Percentiles rank a stretch among this genome's conserved stretches.
phyloP scores from a whole-genome alignment of 176 grass and related monocot species.

The Metroxylon sagu region DNA sequence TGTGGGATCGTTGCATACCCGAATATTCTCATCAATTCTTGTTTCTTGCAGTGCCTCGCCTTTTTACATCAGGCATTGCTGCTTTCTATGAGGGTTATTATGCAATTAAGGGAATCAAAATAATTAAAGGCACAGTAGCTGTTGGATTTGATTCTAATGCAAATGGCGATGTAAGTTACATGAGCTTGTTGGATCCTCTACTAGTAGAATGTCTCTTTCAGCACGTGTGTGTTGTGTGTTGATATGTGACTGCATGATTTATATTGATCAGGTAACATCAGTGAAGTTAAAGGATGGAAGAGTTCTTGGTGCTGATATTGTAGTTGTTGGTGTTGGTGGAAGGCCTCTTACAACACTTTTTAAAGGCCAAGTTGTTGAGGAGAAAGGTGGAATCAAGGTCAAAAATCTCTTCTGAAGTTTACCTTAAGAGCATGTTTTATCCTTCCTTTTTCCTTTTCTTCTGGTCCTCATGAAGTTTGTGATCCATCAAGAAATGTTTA shows the following conservation, averaged over 20 bases:
- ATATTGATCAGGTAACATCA: slow-evolving; percentile 53
- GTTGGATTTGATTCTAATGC: slow-evolving; percentile 74
- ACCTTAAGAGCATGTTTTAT: neutral
- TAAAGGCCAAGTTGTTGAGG: slow-evolving; percentile 81
- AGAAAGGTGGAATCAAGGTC: slow-evolving; percentile 99
- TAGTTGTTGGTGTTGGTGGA: slow-evolving; percentile 85
- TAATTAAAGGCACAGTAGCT: slow-evolving; percentile 76
- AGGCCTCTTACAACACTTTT: slow-evolving; percentile 68
- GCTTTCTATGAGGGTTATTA: slow-evolving; percentile 95
- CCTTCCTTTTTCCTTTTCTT: neutral
- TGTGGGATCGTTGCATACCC: neutral
- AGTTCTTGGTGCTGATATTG: slow-evolving; percentile 70
- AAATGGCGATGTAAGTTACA: slow-evolving; percentile 67
- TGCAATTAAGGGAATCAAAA: slow-evolving; percentile 79
- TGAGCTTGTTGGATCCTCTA: neutral
- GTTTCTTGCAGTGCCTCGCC: slow-evolving; percentile 73
- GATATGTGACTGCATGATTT: slow-evolving; percentile 18
- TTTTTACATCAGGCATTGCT: slow-evolving; percentile 79
- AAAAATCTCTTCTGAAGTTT: neutral
- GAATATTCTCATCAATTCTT: slow-evolving; percentile 7
- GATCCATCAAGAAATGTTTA: no score
- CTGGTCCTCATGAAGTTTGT: no score
- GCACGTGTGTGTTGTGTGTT: neutral
- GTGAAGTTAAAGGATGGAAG: slow-evolving; percentile 84
- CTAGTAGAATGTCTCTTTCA: neutral